phyloP scores from a whole-genome alignment of 768 basidiomycete genomes.

The Suillus subalutaceus region DNA sequence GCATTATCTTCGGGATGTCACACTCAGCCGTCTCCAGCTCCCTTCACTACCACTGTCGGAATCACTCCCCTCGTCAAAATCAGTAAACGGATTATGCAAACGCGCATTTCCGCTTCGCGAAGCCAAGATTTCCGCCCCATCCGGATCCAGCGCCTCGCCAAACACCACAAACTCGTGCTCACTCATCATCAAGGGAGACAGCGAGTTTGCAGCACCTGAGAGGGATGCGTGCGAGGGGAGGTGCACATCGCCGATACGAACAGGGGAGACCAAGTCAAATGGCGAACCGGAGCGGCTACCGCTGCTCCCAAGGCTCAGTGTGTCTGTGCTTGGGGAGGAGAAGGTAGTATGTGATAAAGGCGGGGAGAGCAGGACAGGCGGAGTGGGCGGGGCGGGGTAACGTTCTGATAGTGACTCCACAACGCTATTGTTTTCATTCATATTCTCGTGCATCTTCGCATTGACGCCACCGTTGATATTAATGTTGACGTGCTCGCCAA shows the following conservation, averaged over 20 bases:
- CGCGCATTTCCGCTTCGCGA: background rate
- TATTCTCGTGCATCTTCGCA: background rate
- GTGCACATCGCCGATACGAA: background rate
- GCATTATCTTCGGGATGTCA: background rate
- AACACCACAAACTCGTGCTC: background rate
- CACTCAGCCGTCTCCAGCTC: background rate
- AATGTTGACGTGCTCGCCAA: background rate
- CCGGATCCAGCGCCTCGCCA: background rate
- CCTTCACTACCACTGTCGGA: constrained; percentile 3
- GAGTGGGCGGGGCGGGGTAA: constrained; percentile 31
- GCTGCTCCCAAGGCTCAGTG: background rate
- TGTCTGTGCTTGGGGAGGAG: constrained; percentile 8
- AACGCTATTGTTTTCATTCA: constrained; percentile 9
- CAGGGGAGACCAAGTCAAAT: background rate
- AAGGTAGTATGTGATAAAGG: constrained; percentile 20
- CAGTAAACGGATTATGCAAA: background rate
- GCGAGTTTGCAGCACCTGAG: background rate
- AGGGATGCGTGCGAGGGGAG: background rate
- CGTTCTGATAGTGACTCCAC: constrained; percentile 34
- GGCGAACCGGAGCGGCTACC: background rate
- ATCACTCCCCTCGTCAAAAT: background rate
- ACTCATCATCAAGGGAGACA: background rate
- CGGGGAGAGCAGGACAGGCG: constrained; percentile 31
- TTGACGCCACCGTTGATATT: background rate
- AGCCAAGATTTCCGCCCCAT: background rate